A percentile compares a stretch with the other conserved stretches of the same genome.
phyloP scores from a whole-genome alignment of 2,329 filamentous ascomycete genomes.

The Parafenestella ontariensis region DNA sequence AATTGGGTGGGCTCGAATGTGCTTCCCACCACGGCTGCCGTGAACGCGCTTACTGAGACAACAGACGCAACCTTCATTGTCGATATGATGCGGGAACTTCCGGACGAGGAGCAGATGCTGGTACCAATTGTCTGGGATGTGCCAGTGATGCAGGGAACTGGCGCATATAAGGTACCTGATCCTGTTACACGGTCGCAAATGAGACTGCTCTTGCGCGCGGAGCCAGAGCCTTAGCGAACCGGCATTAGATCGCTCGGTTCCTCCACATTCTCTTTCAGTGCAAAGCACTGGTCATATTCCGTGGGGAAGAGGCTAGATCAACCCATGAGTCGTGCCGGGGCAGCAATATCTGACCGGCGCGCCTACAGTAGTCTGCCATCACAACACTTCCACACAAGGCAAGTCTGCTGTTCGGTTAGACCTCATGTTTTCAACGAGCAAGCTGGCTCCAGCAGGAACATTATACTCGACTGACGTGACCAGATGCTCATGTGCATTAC shows the following conservation, averaged over 20 bases:
- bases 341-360: not conserved
- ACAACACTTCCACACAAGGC: too few species aligned
- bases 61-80: conserved; percentile 13
- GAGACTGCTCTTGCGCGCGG: conserved; percentile 2
- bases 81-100: not conserved
- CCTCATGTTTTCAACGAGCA: too few species aligned
- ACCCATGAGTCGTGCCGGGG: not conserved
- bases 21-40: conserved; percentile 3
- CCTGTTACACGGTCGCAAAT: not conserved
- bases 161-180: not conserved
- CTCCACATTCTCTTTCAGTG: not conserved
- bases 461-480: too few species aligned
- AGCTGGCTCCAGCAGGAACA: too few species aligned
- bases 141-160: conserved; percentile 9
- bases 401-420: not conserved
- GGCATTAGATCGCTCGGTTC: not conserved
- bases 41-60: conserved; percentile 5
- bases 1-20: conserved; percentile 25
- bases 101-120: not conserved
- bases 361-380: too few species aligned
- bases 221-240: not conserved
- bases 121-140: conserved; percentile 6
- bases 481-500: too few species aligned
- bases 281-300: conserved; percentile 4
- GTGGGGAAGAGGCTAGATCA: conserved; percentile 5